Conservation (phyloP, 1,284 basidiomycete genomes). For the Anthracocystis panici-leucophaei region DNA sequence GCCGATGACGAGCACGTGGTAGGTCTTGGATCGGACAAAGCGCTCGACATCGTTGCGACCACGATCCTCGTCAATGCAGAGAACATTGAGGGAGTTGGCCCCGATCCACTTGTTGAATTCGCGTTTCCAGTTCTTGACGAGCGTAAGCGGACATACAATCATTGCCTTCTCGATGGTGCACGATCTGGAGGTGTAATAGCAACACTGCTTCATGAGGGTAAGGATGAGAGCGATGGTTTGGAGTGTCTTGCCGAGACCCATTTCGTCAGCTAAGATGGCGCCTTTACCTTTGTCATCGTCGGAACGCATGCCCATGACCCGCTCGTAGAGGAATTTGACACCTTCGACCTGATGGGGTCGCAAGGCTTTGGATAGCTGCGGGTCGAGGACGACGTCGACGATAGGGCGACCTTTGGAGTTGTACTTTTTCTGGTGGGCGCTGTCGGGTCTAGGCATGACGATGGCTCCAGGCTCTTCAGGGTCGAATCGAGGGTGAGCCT, state of each 20-base stretch:
- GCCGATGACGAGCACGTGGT: conserved; percentile 89
- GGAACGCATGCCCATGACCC: conserved; percentile 90
- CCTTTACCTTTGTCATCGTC: conserved; percentile 81
- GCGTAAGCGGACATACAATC: conserved; percentile 92
- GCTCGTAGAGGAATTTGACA: conserved; percentile 97
- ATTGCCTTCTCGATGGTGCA: conserved; percentile 62
- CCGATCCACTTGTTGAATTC: conserved; percentile 91
- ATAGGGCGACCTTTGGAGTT: conserved; percentile 74
- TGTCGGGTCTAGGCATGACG: conserved; percentile 84
- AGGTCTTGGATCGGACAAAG: conserved; percentile 72
- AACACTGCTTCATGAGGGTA: conserved; percentile 62
- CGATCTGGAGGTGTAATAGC: conserved; percentile 60
- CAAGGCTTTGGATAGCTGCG: conserved; percentile 84
- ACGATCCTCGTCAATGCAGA: conserved; percentile 76
- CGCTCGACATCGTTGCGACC: conserved; percentile 55
- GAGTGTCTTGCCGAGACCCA: conserved; percentile 76
- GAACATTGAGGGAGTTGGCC: conserved; percentile 81
- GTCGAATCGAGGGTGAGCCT: conserved; percentile 53
- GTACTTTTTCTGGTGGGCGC: conserved; percentile 77
- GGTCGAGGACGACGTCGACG: conserved; percentile 87
- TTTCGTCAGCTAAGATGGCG: conserved; percentile 99
- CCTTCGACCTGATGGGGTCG: conserved; percentile 98
- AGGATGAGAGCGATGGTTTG: conserved; percentile 66
- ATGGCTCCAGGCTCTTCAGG: conserved; percentile 75
- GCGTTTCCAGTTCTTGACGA: conserved; percentile 94